A percentile compares a stretch with the other conserved stretches of the same genome.
phyloP scores from a whole-genome alignment of 768 basidiomycete genomes.

The Piloderma croceum region DNA sequence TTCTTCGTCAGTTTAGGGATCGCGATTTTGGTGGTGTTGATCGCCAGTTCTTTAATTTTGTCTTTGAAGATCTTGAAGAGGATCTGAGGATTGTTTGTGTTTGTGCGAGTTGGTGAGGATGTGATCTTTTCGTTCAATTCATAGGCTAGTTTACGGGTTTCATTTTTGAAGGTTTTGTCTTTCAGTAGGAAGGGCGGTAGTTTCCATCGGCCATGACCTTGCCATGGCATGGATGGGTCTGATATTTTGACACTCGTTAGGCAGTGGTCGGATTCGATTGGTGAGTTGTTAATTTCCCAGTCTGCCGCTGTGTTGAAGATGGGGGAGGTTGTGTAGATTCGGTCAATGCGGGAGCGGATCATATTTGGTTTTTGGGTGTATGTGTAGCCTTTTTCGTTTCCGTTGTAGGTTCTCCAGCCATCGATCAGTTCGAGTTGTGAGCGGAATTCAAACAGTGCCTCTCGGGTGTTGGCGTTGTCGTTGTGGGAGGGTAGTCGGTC shows the following conservation, averaged over 20 bases:
- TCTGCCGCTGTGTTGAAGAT: neutral
- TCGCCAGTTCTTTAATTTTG: neutral
- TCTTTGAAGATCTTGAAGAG: neutral
- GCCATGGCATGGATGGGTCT: conserved; percentile 5
- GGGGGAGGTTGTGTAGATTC: neutral
- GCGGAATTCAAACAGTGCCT: neutral
- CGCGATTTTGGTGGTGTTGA: neutral
- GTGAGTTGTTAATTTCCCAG: conserved; percentile 5
- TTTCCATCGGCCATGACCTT: conserved; percentile 8
- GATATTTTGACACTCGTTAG: conserved; percentile 1
- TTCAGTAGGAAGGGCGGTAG: conserved; percentile 3
- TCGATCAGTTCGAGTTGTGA: conserved; percentile 1
- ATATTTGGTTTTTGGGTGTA: neutral
- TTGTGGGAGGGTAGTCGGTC: conserved; percentile 10
- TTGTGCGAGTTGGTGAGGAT: neutral
- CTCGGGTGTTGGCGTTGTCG: conserved; percentile 1
- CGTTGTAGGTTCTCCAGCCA: conserved; percentile 8
- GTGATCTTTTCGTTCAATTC: neutral
- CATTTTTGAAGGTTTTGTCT: conserved; percentile 3
- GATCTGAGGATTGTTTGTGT: conserved; percentile 1
- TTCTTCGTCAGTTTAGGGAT: neutral
- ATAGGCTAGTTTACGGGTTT: neutral
- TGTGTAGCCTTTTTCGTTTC: conserved; percentile 2
- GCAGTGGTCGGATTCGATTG: conserved; percentile 5
- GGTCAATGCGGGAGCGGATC: conserved; percentile 2